Conservation (phyloP, 2,329 filamentous ascomycete species). For the Zymoseptoria brevis region DNA sequence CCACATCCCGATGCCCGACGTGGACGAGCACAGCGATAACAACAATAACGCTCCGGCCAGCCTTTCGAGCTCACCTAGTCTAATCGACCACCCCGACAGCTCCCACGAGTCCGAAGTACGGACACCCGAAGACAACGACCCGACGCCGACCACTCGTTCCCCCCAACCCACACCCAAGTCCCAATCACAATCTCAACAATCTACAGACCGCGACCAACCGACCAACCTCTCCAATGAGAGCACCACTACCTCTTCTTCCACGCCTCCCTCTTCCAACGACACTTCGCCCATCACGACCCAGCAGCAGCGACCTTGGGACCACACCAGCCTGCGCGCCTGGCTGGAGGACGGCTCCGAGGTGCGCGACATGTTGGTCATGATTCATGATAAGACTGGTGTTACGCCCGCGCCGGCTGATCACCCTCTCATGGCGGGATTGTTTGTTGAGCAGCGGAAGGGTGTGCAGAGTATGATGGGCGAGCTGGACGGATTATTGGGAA, state of each 20-base stretch:
- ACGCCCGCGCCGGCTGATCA: constrained; percentile 74
- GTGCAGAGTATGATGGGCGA: constrained; percentile 82
- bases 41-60: constrained; percentile 19
- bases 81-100: constrained; percentile 23
- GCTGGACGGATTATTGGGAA: constrained; percentile 53
- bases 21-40: constrained; percentile 12
- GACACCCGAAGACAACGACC: constrained; percentile 21
- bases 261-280: constrained; percentile 19
- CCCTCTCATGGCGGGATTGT: constrained; percentile 71
- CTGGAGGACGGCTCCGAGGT: constrained; percentile 72
- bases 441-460: constrained; percentile 78
- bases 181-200: neutral
- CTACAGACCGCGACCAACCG: neutral
- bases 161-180: constrained; percentile 11
- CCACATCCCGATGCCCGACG: constrained; percentile 27
- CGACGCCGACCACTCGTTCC: constrained; percentile 26
- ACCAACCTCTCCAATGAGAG: constrained; percentile 15
- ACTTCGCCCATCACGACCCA: constrained; percentile 27
- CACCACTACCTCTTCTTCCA: constrained; percentile 14
- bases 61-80: constrained; percentile 24
- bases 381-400: constrained; percentile 84
- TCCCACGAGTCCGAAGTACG: constrained; percentile 13
- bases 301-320: constrained; percentile 68
- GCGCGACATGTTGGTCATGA: constrained; percentile 78
- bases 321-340: constrained; percentile 76